Evolutionary conservation across 768 basidiomycete genomes (phyloP).

Genomic region (Naematelia aurantialba): DNA sequence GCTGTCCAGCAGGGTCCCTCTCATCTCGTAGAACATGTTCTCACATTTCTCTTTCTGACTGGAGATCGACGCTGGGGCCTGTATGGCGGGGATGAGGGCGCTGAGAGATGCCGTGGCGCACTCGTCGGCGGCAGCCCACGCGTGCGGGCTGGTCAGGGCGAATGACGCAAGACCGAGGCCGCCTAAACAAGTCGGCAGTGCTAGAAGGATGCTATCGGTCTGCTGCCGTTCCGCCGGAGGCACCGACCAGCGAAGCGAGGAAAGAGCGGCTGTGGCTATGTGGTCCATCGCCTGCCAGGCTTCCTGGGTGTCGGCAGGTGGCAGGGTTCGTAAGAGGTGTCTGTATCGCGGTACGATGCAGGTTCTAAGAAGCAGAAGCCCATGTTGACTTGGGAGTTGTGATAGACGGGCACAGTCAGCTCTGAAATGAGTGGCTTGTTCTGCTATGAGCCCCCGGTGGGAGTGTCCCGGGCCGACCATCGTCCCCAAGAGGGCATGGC

Average conservation of each 20-base stretch:
- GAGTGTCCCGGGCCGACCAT: neutral
- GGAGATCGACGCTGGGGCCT: neutral
- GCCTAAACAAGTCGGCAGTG: constrained; percentile 4
- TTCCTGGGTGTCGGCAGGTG: neutral
- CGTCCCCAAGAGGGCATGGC: too few species aligned
- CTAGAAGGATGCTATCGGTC: neutral
- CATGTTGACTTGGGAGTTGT: constrained; percentile 11
- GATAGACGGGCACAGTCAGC: neutral
- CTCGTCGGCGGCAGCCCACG: neutral
- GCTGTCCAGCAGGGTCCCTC: neutral
- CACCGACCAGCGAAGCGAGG: neutral
- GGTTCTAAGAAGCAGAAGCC: constrained; percentile 10
- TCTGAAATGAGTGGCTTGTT: neutral
- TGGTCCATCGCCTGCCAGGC: constrained; percentile 4
- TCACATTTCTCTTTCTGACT: constrained; percentile 1
- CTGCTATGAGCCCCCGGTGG: neutral
- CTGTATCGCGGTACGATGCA: constrained; percentile 12
- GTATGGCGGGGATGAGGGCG: neutral
- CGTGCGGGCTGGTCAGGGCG: neutral
- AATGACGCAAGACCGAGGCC: constrained; percentile 4
- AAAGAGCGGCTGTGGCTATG: neutral
- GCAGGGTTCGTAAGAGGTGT: constrained; percentile 14
- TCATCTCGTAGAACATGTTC: neutral
- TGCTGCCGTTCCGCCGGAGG: neutral
- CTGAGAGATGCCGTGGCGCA: neutral